These are phyloP conservation scores for Lactarius sp. DNA, from an alignment of 768 basidiomycete genomes.

Conservation along the genomic window DNA sequence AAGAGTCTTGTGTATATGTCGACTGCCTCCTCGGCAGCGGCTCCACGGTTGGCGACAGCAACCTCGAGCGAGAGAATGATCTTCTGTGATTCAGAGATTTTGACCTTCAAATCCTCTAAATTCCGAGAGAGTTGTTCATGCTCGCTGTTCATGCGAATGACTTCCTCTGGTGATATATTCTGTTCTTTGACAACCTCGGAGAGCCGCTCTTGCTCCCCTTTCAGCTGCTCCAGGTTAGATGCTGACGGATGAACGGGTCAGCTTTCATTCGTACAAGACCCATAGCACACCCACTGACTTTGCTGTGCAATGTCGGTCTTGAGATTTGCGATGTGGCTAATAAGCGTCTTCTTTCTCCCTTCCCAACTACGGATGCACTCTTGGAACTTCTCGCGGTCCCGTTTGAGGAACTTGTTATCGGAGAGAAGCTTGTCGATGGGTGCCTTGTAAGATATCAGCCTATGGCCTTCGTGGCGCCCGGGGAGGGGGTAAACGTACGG, in stretches of 20 bases:
- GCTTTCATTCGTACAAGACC: neutral
- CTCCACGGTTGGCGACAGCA: constrained; percentile 69
- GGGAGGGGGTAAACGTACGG: constrained; percentile 37
- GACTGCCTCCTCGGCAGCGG: constrained; percentile 76
- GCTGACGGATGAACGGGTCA: constrained; percentile 3
- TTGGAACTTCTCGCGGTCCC: constrained; percentile 75
- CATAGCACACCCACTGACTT: constrained; percentile 37
- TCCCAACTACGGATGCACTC: constrained; percentile 69
- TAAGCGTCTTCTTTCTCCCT: constrained; percentile 59
- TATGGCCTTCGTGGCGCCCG: neutral
- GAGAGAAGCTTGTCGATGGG: constrained; percentile 60
- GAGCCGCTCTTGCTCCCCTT: constrained; percentile 58
- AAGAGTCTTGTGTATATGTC: constrained; percentile 74
- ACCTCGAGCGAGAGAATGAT: constrained; percentile 78
- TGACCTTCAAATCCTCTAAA: constrained; percentile 71
- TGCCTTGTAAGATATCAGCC: constrained; percentile 30
- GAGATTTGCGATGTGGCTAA: constrained; percentile 61
- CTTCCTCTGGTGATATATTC: constrained; percentile 89
- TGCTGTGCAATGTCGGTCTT: constrained; percentile 57
- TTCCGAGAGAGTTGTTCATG: constrained; percentile 71
- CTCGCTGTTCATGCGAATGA: constrained; percentile 85
- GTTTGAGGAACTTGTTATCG: constrained; percentile 56
- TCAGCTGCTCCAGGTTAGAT: constrained; percentile 54
- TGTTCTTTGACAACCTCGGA: constrained; percentile 71
- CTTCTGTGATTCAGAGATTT: constrained; percentile 69